Percentiles rank a stretch among this genome's conserved stretches.
phyloP scores from a whole-genome alignment of 768 basidiomycete species.

The Sarcomyxa edulis region DNA sequence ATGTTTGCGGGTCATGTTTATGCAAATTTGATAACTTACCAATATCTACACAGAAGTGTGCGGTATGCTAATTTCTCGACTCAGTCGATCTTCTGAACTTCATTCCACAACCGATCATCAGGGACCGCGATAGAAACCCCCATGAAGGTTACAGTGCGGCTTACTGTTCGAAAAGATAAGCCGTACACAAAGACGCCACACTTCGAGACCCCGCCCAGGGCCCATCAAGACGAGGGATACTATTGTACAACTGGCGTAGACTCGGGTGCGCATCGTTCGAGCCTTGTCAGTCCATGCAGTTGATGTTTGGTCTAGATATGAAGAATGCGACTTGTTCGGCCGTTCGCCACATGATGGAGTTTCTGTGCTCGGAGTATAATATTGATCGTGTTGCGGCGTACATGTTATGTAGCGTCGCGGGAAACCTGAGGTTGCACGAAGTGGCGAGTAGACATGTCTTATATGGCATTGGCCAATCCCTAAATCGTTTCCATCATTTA shows the following conservation, averaged over 20 bases:
- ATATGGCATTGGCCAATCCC: conserved; percentile 4
- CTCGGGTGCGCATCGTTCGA: neutral
- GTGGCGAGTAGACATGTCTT: conserved; percentile 33
- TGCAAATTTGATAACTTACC: neutral
- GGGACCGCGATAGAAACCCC: conserved; percentile 64
- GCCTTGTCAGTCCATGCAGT: no score
- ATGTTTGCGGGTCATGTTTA: conserved; percentile 10
- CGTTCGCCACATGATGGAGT: conserved; percentile 53
- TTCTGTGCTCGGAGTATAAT: conserved; percentile 36
- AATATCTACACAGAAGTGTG: conserved; percentile 42
- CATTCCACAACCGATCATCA: conserved; percentile 11
- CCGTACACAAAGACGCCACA: conserved; percentile 56
- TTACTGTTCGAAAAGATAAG: conserved; percentile 53
- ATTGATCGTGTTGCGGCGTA: conserved; percentile 47
- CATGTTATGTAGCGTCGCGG: conserved; percentile 57
- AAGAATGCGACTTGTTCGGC: conserved; percentile 51
- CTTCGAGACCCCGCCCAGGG: conserved; percentile 31
- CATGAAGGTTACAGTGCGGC: conserved; percentile 47
- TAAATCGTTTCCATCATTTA: conserved; percentile 12
- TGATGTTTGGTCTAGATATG: conserved; percentile 37
- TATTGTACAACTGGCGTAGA: conserved; percentile 58
- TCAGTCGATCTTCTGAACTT: no score
- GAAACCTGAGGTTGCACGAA: conserved; percentile 56
- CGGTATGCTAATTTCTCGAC: conserved; percentile 29
- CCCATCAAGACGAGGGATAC: conserved; percentile 30